phyloP scores from a whole-genome alignment of 2,329 filamentous ascomycete genomes.

The Talaromyces piceae region DNA sequence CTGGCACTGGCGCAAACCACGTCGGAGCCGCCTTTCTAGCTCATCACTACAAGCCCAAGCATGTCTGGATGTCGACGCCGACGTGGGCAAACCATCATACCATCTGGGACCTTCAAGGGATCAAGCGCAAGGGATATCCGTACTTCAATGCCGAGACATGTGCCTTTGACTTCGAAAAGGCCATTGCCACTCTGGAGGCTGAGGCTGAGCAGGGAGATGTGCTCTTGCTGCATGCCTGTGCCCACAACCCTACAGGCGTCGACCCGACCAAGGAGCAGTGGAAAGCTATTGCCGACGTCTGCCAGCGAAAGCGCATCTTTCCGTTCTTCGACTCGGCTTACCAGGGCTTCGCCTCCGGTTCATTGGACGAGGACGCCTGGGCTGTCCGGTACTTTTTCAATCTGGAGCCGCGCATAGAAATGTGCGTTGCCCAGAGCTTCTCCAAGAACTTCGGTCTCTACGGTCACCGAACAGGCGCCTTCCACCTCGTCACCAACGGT shows the following conservation, averaged over 20 bases:
- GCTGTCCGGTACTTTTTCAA: slow-evolving; percentile 87
- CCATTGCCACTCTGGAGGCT: slow-evolving; percentile 81
- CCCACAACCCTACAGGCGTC: slow-evolving; percentile 95
- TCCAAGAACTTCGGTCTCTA: slow-evolving; percentile 72
- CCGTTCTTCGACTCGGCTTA: slow-evolving; percentile 98
- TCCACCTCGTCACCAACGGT: slow-evolving; percentile 54
- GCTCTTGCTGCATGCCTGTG: slow-evolving; percentile 86
- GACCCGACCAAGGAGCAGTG: slow-evolving; percentile 90
- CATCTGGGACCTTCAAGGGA: slow-evolving; percentile 72
- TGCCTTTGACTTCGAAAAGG: slow-evolving; percentile 39
- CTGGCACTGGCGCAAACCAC: slow-evolving; percentile 90
- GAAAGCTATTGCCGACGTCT: slow-evolving; percentile 73
- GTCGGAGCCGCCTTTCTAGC: slow-evolving; percentile 84
- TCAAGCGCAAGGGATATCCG: slow-evolving; percentile 73
- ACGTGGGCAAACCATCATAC: slow-evolving; percentile 98
- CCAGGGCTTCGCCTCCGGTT: slow-evolving; percentile 92
- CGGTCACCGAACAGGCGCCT: slow-evolving; percentile 87
- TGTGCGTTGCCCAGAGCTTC: slow-evolving; percentile 52
- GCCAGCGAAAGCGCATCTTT: slow-evolving; percentile 76
- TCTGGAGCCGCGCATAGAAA: slow-evolving; percentile 62
- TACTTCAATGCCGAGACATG: slow-evolving; percentile 68
- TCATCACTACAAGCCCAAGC: slow-evolving; percentile 68
- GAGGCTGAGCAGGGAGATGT: slow-evolving; percentile 73
- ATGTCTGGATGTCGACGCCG: slow-evolving; percentile 83
- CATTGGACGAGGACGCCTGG: slow-evolving; percentile 75